phyloP scores from a whole-genome alignment of 2,329 filamentous ascomycete species.

The Cytospora chrysosperma region DNA sequence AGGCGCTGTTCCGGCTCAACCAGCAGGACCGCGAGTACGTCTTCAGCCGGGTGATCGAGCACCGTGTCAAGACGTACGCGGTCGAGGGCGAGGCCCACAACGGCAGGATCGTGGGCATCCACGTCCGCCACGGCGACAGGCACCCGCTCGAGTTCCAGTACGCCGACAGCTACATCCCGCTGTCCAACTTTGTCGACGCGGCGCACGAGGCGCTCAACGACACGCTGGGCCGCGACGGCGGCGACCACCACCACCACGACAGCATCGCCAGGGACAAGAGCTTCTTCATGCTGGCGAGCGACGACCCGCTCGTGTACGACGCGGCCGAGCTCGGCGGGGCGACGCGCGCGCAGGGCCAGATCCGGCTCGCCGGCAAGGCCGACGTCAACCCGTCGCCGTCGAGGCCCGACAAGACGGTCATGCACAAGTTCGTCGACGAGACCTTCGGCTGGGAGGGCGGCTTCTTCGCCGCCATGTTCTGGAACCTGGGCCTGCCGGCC shows the following conservation, averaged over 20 bases:
- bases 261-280: conserved; percentile 39
- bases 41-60: conserved; percentile 52
- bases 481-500: conserved; percentile 61
- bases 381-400: conserved; percentile 37
- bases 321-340: conserved; percentile 59
- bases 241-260: no score
- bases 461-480: conserved; percentile 80
- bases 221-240: conserved; percentile 36
- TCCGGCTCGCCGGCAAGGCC: conserved; percentile 69
- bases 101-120: conserved; percentile 64
- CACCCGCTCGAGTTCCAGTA: conserved; percentile 78
- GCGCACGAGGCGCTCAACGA: conserved; percentile 55
- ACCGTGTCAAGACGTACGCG: conserved; percentile 47
- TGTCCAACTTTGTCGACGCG: conserved; percentile 64
- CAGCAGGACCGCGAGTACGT: conserved; percentile 67
- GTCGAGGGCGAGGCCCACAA: conserved; percentile 45
- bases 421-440: conserved; percentile 70
- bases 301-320: conserved; percentile 74
- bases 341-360: conserved; percentile 68
- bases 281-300: conserved; percentile 69
- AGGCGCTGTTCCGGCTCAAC: conserved; percentile 70
- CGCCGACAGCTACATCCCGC: conserved; percentile 73
- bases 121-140: conserved; percentile 77
- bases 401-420: conserved; percentile 46
- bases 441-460: conserved; percentile 85